phyloP scores from a whole-genome alignment of 305 asterid species.

The Fraxinus dipetala region DNA sequence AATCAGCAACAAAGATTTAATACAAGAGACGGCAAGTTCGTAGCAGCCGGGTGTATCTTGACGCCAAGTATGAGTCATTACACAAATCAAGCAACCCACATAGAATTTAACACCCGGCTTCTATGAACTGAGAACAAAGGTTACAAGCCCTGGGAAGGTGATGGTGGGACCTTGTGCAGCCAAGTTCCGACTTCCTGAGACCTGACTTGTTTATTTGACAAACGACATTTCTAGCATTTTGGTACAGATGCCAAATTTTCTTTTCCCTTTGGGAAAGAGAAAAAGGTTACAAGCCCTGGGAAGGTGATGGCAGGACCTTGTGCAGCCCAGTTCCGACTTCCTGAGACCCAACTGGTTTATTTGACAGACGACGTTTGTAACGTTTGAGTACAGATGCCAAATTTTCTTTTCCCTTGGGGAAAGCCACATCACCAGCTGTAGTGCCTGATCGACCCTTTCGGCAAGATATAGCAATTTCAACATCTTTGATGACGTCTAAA shows the following conservation, averaged over 20 bases:
- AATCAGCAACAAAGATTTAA: conserved; percentile 25
- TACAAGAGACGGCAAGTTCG: conserved; percentile 34
- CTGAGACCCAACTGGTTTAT: conserved; percentile 44
- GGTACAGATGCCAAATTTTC: conserved; percentile 78
- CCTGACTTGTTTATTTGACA: conserved; percentile 54
- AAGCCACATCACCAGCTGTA: conserved; percentile 98
- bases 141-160: conserved; percentile 36
- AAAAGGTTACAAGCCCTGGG: conserved; percentile 23
- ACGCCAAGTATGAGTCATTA: conserved; percentile 8
- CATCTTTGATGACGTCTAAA: conserved; percentile 67
- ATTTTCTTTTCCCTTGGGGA: conserved; percentile 85
- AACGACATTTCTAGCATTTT: conserved; percentile 76
- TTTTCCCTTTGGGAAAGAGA: conserved; percentile 78
- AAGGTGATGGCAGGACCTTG: conserved; percentile 29
- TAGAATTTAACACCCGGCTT: conserved; percentile 20
- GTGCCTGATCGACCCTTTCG: conserved; percentile 95
- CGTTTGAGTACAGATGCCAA: conserved; percentile 88
- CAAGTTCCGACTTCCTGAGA: conserved; percentile 38
- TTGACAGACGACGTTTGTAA: conserved; percentile 75
- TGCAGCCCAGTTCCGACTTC: conserved; percentile 36
- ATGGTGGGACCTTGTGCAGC: conserved; percentile 27
- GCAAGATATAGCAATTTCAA: conserved; percentile 70
- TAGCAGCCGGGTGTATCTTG: conserved; percentile 27
- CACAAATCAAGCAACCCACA: conserved; percentile 22
- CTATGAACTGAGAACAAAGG: conserved; percentile 28